phyloP scores from a whole-genome alignment of 805 yeast genomes.

The Saccharomycopsis vini region DNA sequence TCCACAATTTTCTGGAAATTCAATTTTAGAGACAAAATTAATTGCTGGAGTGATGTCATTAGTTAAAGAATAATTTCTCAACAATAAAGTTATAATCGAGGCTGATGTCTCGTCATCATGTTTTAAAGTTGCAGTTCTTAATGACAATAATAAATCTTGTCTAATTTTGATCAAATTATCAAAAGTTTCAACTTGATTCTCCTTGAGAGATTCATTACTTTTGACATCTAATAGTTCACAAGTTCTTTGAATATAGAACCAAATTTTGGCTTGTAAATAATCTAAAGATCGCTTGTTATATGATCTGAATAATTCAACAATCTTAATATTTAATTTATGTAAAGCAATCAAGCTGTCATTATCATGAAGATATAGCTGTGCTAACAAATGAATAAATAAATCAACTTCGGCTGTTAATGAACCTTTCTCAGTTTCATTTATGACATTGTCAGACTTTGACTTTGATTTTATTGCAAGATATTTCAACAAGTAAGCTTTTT shows the following conservation, averaged over 20 bases:
- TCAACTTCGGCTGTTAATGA: slow-evolving; percentile 67
- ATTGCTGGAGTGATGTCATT: slow-evolving; percentile 85
- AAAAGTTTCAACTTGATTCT: slow-evolving; percentile 8
- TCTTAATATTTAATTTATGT: slow-evolving; percentile 43
- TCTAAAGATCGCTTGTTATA: slow-evolving; percentile 81
- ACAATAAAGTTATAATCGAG: slow-evolving; percentile 70
- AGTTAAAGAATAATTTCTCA: slow-evolving; percentile 67
- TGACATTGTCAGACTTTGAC: slow-evolving; percentile 22
- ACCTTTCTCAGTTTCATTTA: slow-evolving; percentile 20
- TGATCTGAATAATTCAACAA: slow-evolving; percentile 41
- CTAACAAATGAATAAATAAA: slow-evolving; percentile 66
- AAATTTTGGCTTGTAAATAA: slow-evolving; percentile 76
- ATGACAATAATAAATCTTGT: slow-evolving; percentile 58
- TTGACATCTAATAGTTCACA: slow-evolving; percentile 46
- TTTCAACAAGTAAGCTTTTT: slow-evolving; percentile 33
- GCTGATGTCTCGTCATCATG: slow-evolving; percentile 92
- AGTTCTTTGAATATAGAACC: slow-evolving; percentile 84
- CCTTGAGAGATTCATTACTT: slow-evolving; percentile 8
- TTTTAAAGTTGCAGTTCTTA: slow-evolving; percentile 83
- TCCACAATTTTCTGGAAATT: slow-evolving; percentile 77
- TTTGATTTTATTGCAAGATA: slow-evolving; percentile 33
- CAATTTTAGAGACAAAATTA: slow-evolving; percentile 79
- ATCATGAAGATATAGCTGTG: slow-evolving; percentile 71
- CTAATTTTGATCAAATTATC: slow-evolving; percentile 49
- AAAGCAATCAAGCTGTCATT: slow-evolving; percentile 39